These are phyloP conservation scores for Fagopyrum tataricum DNA, from an alignment of 148 eudicot species.

Conservation along the genomic window DNA sequence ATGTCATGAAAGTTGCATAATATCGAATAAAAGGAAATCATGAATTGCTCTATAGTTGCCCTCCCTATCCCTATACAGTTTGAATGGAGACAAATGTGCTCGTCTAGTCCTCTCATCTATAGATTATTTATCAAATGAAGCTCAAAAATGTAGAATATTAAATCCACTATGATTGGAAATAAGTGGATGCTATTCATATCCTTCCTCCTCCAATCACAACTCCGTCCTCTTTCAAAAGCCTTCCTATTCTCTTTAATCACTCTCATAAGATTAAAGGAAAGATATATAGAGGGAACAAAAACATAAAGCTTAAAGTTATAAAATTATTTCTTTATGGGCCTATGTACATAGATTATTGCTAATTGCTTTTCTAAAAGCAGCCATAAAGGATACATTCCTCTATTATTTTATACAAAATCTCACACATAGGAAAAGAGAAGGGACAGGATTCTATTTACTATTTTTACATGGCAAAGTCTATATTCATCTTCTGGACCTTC, in stretches of 20 bases:
- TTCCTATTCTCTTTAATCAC: conserved; percentile 33
- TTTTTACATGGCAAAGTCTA: conserved; percentile 24
- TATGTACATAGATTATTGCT: conserved; percentile 44
- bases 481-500: conserved; percentile 10
- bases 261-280: conserved; percentile 29
- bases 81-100: conserved; percentile 39
- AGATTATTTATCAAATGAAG: neutral
- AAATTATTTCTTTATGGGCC: conserved; percentile 45
- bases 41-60: conserved; percentile 21
- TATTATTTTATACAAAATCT: conserved; percentile 53
- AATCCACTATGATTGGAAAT: conserved; percentile 48
- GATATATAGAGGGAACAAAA: conserved; percentile 19
- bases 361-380: conserved; percentile 44
- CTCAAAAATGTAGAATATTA: conserved; percentile 22
- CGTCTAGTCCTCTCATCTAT: conserved; percentile 31
- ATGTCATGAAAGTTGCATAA: conserved; percentile 17
- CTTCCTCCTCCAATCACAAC: conserved; percentile 18
- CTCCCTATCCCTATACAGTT: conserved; percentile 24
- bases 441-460: conserved; percentile 31
- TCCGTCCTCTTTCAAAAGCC: conserved; percentile 28
- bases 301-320: conserved; percentile 27
- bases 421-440: conserved; percentile 23
- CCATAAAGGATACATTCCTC: conserved; percentile 35
- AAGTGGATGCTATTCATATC: conserved; percentile 26
- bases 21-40: neutral